Percentiles rank a stretch among this genome's conserved stretches.
Evolutionary conservation across 2,329 filamentous ascomycete species (phyloP).

Genomic region (Aspergillus sergii): DNA sequence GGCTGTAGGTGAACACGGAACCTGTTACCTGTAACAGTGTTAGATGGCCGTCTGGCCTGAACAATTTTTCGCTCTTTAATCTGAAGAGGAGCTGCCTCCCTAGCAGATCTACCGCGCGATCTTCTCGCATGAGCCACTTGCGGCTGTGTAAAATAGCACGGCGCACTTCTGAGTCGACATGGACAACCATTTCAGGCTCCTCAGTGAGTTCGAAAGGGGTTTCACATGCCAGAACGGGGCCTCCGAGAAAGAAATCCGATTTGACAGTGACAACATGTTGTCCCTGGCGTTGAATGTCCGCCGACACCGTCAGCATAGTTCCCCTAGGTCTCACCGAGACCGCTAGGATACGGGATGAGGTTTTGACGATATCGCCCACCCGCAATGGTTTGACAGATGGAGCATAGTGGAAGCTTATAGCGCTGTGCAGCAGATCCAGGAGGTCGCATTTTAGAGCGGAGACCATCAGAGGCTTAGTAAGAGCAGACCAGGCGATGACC

Average conservation of each 20-base stretch:
- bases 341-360: slow-evolving; percentile 95
- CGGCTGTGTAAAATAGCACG: too few species aligned
- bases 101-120: slow-evolving; percentile 75
- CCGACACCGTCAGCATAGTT: slow-evolving; percentile 64
- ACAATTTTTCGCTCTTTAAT: too few species aligned
- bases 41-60: too few species aligned
- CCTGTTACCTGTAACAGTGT: too few species aligned
- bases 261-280: background rate
- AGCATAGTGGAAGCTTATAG: slow-evolving; percentile 97
- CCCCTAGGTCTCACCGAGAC: slow-evolving; percentile 95
- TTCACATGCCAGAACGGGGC: too few species aligned
- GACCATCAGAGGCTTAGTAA: slow-evolving; percentile 98
- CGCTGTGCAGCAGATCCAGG: slow-evolving; percentile 92
- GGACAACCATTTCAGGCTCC: too few species aligned
- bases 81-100: slow-evolving; percentile 54
- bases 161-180: too few species aligned
- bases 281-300: background rate
- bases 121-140: too few species aligned
- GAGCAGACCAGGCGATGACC: slow-evolving; percentile 96
- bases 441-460: slow-evolving; percentile 93
- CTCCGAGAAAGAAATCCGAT: too few species aligned
- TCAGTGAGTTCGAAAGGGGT: too few species aligned
- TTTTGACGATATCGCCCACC: slow-evolving; percentile 91
- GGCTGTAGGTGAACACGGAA: too few species aligned
- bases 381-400: slow-evolving; percentile 91